Conservation (phyloP, 495 filamentous ascomycete species). For the Cercophora samala region DNA sequence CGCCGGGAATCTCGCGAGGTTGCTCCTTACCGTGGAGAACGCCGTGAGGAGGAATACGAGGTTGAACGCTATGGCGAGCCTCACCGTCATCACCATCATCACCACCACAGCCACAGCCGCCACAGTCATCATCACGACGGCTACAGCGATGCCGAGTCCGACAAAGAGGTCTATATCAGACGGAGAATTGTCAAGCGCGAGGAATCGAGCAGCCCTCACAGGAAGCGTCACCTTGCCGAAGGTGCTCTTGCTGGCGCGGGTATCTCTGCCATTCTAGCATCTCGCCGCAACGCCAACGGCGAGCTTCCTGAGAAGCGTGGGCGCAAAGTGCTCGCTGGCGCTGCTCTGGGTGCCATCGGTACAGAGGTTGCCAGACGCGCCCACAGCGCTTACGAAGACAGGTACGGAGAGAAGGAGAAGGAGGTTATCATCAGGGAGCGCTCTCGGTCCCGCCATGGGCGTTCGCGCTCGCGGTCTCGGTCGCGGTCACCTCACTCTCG, state of each 20-base stretch:
- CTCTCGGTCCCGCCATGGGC: conserved; percentile 23
- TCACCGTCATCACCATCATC: conserved; percentile 39
- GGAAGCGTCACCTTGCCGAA: conserved; percentile 78
- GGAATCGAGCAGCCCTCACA: conserved; percentile 47
- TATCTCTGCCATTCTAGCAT: conserved; percentile 67
- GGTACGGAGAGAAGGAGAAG: conserved; percentile 50
- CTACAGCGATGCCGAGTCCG: conserved; percentile 50
- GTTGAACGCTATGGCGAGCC: conserved; percentile 53
- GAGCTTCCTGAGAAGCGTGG: conserved; percentile 58
- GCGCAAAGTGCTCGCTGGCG: conserved; percentile 75
- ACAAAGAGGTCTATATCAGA: conserved; percentile 44
- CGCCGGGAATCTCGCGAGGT: conserved; percentile 54
- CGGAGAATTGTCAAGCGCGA: conserved; percentile 45
- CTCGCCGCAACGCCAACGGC: conserved; percentile 60
- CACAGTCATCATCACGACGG: conserved; percentile 33
- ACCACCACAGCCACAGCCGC: conserved; percentile 38
- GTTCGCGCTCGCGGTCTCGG: conserved; percentile 57
- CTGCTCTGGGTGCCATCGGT: conserved; percentile 75
- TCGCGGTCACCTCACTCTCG: conserved; percentile 48
- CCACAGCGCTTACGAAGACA: conserved; percentile 66
- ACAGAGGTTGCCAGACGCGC: conserved; percentile 74
- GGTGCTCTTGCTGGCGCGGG: conserved; percentile 79
- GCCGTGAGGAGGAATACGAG: conserved; percentile 47
- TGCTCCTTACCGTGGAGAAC: conserved; percentile 49
- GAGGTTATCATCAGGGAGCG: conserved; percentile 27